Base-by-base conservation (phyloP, 1,284 basidiomycete species). In the Malassezia arunalokei region DNA sequence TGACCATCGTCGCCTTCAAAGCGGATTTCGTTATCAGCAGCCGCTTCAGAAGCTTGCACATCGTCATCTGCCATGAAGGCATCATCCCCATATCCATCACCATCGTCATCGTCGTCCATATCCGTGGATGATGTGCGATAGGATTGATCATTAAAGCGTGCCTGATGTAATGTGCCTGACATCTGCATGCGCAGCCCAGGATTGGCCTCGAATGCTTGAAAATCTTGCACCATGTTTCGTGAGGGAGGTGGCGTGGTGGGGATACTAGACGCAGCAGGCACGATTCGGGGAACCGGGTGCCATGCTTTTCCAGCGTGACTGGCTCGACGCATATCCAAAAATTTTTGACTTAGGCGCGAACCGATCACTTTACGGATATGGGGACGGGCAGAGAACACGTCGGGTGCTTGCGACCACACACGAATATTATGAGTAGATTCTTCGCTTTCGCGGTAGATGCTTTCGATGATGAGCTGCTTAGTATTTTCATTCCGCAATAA, bases 391-490 rank as follows among this genome's bases (percentile, higher is more conserved):
- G 87, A 82, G 0, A 79, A 75, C 49, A 98, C 75, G 39, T 81
- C 80, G 1, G 81, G 76, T 0, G 91, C 83, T 48, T 83, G 80
- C 67, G 80, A 82, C 79, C 92, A 96, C 1, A 88, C 82, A 32
- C 82, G 76, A 12, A 96, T 87, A 68, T 99, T 99, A 75, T 92
- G 86, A 58, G 79, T 79, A 8, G 88, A 84, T 73, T 92, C 88
- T 43, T 67, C 65, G 28, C 65, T 66, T 41, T 73, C 68, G 8
- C 64, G 62, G 54, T 77, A 96, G 65, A 99, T 96, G 66, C 87
- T 91, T 71, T 96, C 91, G 56, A 99, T 85, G 56, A 89, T 83
- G 40, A 98, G 83, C 61, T 90, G 89, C 78, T 94, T 96, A 50
- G 91, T 96, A 76, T 82, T 90, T 75, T 96, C 92, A 65, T 95